A percentile compares a stretch with the other conserved stretches of the same genome.
phyloP scores from a whole-genome alignment of 352 stramenopile genomes.

The Albugo candida region DNA sequence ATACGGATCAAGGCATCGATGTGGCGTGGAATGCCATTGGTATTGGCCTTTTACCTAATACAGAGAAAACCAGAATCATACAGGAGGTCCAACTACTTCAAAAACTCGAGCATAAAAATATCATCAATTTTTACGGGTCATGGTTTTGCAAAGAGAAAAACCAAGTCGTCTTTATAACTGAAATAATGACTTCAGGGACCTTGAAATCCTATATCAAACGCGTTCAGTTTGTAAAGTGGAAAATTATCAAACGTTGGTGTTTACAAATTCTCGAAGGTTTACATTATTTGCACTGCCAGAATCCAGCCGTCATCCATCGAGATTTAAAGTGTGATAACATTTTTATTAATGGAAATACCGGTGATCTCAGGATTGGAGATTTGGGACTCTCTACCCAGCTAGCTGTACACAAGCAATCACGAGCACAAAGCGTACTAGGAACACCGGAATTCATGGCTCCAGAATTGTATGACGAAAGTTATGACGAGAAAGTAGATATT shows the following conservation, averaged over 20 bases:
- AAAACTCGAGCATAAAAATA: constrained; percentile 96
- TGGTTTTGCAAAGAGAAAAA: constrained; percentile 98
- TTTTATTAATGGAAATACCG: constrained; percentile 97
- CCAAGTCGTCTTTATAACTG: constrained; percentile 97
- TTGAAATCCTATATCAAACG: constrained; percentile 95
- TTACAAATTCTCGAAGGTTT: constrained; percentile 94
- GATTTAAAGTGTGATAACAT: constrained; percentile 93
- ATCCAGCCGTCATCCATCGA: constrained; percentile 83
- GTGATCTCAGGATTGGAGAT: constrained; percentile 95
- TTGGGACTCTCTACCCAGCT: constrained; percentile 82
- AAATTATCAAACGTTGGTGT: constrained; percentile 95
- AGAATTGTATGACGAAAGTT: constrained; percentile 96
- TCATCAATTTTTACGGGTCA: constrained; percentile 98
- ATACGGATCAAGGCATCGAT: constrained; percentile 97
- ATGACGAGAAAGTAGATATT: constrained; percentile 94
- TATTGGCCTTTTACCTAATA: constrained; percentile 87
- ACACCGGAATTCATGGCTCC: constrained; percentile 99
- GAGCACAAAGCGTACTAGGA: constrained; percentile 86
- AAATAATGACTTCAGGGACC: constrained; percentile 94
- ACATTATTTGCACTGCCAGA: constrained; percentile 82
- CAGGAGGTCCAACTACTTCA: constrained; percentile 95
- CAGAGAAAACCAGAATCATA: constrained; percentile 91
- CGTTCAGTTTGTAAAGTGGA: constrained; percentile 95
- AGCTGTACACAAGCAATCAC: constrained; percentile 49
- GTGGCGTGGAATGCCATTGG: constrained; percentile 99